Percentiles rank a stretch among this genome's conserved stretches.
These are phyloP conservation scores for Pichia sporocuriosa DNA, from an alignment of 805 yeast species.

Conservation along the genomic window DNA sequence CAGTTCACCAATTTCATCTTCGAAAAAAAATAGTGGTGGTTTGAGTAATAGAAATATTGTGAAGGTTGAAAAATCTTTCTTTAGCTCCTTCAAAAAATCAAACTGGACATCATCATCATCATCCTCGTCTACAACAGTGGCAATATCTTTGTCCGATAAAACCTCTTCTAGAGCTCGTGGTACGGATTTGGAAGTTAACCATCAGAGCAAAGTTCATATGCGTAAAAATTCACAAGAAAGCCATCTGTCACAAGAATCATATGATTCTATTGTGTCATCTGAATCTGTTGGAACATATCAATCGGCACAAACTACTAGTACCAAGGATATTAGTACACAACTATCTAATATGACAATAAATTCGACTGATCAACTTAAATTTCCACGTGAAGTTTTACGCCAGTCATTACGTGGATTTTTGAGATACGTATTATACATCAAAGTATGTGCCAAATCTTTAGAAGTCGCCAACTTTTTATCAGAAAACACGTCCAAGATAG, in stretches of 20 bases:
- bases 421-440: slow-evolving; percentile 42
- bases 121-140: background rate
- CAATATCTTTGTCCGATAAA: too few relatives aligned
- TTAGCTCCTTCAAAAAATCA: slow-evolving; percentile 7
- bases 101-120: background rate
- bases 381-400: slow-evolving; percentile 71
- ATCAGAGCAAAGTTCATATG: background rate
- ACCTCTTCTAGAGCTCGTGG: too few relatives aligned
- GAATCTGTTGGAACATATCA: slow-evolving; percentile 2
- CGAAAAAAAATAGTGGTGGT: background rate
- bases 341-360: background rate
- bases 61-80: slow-evolving; percentile 8
- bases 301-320: slow-evolving; percentile 1
- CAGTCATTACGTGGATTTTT: slow-evolving; percentile 73
- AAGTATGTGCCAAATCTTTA: slow-evolving; percentile 48
- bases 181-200: slow-evolving; percentile 17
- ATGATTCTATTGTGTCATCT: slow-evolving; percentile 5
- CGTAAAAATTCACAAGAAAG: background rate
- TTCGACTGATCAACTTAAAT: slow-evolving; percentile 19
- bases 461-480: slow-evolving; percentile 47
- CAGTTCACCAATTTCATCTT: slow-evolving; percentile 1
- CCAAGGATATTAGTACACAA: background rate
- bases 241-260: background rate
- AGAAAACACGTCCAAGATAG: slow-evolving; percentile 29
- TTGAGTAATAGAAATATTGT: background rate